These are phyloP conservation scores for Dendrocalamus sinicus DNA, from an alignment of 176 grass and related monocot species.

Conservation along the genomic window DNA sequence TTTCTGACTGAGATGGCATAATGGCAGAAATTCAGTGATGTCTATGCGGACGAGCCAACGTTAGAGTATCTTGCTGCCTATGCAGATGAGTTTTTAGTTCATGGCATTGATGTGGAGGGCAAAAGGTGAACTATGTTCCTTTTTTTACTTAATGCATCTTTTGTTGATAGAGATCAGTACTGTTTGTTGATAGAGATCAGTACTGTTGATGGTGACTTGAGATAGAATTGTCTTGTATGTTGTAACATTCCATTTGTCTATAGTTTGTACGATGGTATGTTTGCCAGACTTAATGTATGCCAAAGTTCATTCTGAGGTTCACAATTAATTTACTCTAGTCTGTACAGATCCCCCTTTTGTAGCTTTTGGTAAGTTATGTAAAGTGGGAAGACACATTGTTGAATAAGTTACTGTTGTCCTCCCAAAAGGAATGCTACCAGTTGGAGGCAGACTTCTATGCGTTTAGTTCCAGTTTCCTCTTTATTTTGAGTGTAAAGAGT, in stretches of 20 bases:
- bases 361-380: not conserved
- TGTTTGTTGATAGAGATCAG: not conserved
- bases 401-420: not conserved
- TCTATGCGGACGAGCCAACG: slow-evolving; percentile 65
- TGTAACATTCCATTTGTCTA: not conserved
- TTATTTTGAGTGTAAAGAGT: not conserved
- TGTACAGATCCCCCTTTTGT: not conserved
- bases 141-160: slow-evolving; percentile 32
- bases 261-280: not conserved
- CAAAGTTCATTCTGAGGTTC: not conserved
- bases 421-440: not conserved
- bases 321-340: not conserved
- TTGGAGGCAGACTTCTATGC: not conserved
- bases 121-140: slow-evolving; percentile 67
- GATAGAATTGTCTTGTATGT: not conserved
- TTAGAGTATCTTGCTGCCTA: slow-evolving; percentile 68
- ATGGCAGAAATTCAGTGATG: slow-evolving; percentile 95
- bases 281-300: not conserved
- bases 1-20: slow-evolving; percentile 73
- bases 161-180: not conserved
- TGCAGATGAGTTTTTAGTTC: slow-evolving; percentile 98
- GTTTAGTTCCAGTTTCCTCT: not conserved
- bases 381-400: not conserved
- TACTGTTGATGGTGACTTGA: not conserved
- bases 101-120: slow-evolving; percentile 95